Percentiles rank a stretch among this genome's conserved stretches.
Conservation (phyloP, 1,139 yeast species). For the Magnusiomyces paraingens region DNA sequence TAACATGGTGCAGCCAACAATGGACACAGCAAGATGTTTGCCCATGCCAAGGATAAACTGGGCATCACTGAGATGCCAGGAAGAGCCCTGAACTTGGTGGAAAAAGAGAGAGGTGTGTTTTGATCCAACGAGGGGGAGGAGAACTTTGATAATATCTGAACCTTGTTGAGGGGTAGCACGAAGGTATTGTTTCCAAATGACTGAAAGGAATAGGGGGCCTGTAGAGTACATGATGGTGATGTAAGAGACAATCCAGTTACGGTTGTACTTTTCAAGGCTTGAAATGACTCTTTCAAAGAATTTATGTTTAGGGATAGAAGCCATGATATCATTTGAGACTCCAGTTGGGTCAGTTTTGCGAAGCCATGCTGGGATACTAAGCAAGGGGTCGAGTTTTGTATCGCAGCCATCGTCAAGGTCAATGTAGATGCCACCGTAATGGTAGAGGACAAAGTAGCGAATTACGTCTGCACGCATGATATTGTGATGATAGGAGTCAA, state of each 20-base stretch:
- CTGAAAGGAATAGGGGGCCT: conserved; percentile 83
- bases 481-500: conserved; percentile 71
- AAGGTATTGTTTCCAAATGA: conserved; percentile 81
- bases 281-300: conserved; percentile 69
- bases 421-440: conserved; percentile 85
- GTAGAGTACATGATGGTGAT: conserved; percentile 90
- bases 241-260: conserved; percentile 54
- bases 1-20: conserved; percentile 56
- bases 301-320: conserved; percentile 80
- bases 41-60: conserved; percentile 64
- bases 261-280: conserved; percentile 48
- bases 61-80: conserved; percentile 89
- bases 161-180: conserved; percentile 45
- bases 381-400: conserved; percentile 67
- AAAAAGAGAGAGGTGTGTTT: conserved; percentile 41
- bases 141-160: conserved; percentile 40
- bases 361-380: conserved; percentile 77
- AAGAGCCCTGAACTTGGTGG: conserved; percentile 68
- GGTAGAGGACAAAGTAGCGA: conserved; percentile 73
- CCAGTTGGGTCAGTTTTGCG: conserved; percentile 89
- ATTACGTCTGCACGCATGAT: conserved; percentile 93
- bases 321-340: conserved; percentile 90
- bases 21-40: conserved; percentile 62
- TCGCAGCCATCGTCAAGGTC: conserved; percentile 88
- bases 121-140: conserved; percentile 58